Conservation (phyloP, 139 green algal species). For the Asterochloris sp. region DNA sequence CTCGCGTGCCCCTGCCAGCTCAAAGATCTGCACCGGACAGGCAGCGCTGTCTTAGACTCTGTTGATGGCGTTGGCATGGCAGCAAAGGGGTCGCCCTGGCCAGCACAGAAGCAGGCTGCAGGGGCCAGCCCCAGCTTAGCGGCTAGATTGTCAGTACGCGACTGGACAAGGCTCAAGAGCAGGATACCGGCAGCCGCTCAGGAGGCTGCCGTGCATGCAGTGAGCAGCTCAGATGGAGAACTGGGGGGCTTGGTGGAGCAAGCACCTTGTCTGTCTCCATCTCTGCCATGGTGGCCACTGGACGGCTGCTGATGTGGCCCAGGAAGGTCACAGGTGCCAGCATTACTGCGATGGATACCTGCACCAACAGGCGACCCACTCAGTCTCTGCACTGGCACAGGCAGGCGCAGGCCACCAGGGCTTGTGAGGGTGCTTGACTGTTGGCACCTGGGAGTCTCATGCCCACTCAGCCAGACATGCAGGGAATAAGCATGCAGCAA, state of each 20-base stretch:
- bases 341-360: conserved; percentile 44
- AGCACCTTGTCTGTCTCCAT: conserved; percentile 37
- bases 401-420: too few species aligned
- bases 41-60: background rate
- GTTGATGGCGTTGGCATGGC: background rate
- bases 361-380: background rate
- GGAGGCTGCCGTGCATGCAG: too few species aligned
- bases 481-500: too few species aligned
- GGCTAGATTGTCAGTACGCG: background rate
- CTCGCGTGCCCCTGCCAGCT: conserved; percentile 32
- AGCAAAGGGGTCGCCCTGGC: background rate
- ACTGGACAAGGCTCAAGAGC: conserved; percentile 24
- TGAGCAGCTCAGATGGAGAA: background rate
- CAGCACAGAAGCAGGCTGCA: background rate
- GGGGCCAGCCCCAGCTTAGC: conserved; percentile 15
- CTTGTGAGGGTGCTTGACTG: too few species aligned
- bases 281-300: conserved; percentile 28
- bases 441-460: too few species aligned
- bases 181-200: conserved; percentile 1
- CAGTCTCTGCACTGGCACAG: background rate
- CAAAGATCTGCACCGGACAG: conserved; percentile 28
- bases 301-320: conserved; percentile 34
- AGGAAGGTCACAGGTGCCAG: conserved; percentile 64
- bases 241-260: background rate
- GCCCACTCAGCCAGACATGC: too few species aligned